Base-by-base conservation (phyloP, 1,284 basidiomycete genomes). In the Leccinum pachyderme region DNA sequence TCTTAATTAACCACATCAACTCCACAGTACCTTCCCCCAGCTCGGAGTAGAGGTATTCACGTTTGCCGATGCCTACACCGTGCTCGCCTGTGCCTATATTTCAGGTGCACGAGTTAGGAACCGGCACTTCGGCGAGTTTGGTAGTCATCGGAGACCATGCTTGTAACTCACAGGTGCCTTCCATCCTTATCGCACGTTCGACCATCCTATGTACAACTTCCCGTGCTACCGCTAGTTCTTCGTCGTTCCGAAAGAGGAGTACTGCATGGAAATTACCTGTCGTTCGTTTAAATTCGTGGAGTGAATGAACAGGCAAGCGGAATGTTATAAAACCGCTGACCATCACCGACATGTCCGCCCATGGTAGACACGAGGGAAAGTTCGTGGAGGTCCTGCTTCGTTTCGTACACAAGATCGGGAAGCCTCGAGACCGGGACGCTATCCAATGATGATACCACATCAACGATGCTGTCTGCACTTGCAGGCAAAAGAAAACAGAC, bases 41-140 rank as follows among this genome's bases (percentile, higher is more conserved):
- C 67, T 95, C 93, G 55, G 84, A 79, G 33, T 83, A 77, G 29
- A 95, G 77, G 60, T 82, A 90, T 57, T 83, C 80, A 59, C 81
- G 83, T 76, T 94, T 94, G 9, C 90, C 91, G n/a, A 93, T 75
- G 0, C 93, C 93, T 7, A 95, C 90, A 2, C 93, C 93, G 66
- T 95, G 93, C 67, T 95, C 93, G 7, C 92, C 92, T 0, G 87
- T 88, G 63, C 84, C 81, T 86, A 53, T 32, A 32, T 32, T 32
- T 32, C 31, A 5, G 31, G 31, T 13, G 31, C 11, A 5, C 3
- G 31, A 32, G 13, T 32, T 32, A 32, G 31, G 31, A 32, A 32
- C 31, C 31, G 13, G 29, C 3, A 31, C 9, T 31, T 13, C 12
- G 12, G 12, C 11, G 31, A 12, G 31, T 13, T 32, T 32, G 31